Conservation (phyloP, 495 filamentous ascomycete species). For the Beverwykella pulmonaria region DNA sequence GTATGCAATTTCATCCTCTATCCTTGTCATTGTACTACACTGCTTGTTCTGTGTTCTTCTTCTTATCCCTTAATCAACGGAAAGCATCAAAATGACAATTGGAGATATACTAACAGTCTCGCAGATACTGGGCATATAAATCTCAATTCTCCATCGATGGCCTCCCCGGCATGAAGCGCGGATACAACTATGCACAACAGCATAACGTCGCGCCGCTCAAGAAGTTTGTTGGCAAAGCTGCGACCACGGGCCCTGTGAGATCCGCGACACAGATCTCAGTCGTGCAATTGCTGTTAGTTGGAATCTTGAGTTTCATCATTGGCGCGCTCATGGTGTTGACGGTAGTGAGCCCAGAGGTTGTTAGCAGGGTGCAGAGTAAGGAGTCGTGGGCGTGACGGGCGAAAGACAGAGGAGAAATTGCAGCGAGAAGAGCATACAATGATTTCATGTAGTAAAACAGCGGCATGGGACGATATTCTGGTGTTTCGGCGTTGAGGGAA, state of each 20-base stretch:
- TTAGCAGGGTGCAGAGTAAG: constrained; percentile 24
- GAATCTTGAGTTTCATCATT: constrained; percentile 25
- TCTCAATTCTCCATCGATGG: constrained; percentile 59
- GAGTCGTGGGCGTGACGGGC: neutral
- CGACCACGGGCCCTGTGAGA: constrained; percentile 19
- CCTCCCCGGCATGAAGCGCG: constrained; percentile 54
- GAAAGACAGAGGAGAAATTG: neutral
- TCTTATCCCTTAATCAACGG: too few relatives aligned
- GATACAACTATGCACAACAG: constrained; percentile 45
- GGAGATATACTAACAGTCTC: too few relatives aligned
- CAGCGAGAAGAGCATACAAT: too few relatives aligned
- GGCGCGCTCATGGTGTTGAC: constrained; percentile 8
- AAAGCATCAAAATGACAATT: too few relatives aligned
- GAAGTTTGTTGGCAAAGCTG: constrained; percentile 50
- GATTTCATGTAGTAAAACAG: too few relatives aligned
- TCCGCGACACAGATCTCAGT: neutral
- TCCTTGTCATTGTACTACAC: too few relatives aligned
- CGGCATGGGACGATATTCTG: too few relatives aligned
- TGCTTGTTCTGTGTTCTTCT: too few relatives aligned
- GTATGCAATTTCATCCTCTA: constrained; percentile 43
- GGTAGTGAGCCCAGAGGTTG: constrained; percentile 15
- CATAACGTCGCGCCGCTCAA: constrained; percentile 53
- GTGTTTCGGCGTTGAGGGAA: too few relatives aligned
- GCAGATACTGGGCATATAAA: constrained; percentile 61
- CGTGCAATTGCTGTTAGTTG: constrained; percentile 21